A percentile compares a stretch with the other conserved stretches of the same genome.
Evolutionary conservation across 2,329 filamentous ascomycete species (phyloP).

Genomic region (Botrytis elliptica): DNA sequence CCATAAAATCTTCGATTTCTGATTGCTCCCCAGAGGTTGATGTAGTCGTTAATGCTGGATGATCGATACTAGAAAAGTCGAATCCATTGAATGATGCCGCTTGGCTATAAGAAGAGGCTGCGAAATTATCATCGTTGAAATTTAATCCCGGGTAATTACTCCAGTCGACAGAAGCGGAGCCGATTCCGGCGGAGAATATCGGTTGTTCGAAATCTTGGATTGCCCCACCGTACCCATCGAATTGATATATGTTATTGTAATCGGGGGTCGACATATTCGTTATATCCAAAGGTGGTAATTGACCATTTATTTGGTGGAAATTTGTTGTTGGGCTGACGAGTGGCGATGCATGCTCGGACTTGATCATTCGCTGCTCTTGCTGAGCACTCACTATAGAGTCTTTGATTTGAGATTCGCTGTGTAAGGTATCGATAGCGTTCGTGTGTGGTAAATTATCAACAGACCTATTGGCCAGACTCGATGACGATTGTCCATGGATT

Average conservation of each 20-base stretch:
- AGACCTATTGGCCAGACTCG: conserved; percentile 49
- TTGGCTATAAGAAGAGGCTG: conserved; percentile 55
- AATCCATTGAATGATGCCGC: conserved; percentile 53
- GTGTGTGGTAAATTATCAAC: conserved; percentile 46
- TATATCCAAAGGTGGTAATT: conserved; percentile 58
- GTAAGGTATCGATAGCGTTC: conserved; percentile 44
- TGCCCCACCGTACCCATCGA: conserved; percentile 52
- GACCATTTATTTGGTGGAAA: conserved; percentile 50
- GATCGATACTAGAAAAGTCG: conserved; percentile 56
- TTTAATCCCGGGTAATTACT: conserved; percentile 53
- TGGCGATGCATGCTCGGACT: conserved; percentile 62
- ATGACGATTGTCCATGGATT: conserved; percentile 50
- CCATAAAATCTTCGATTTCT: conserved; percentile 60
- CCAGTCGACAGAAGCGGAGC: conserved; percentile 55
- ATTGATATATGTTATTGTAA: conserved; percentile 43
- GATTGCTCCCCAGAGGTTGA: conserved; percentile 67
- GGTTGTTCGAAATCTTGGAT: conserved; percentile 50
- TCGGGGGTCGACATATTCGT: conserved; percentile 51
- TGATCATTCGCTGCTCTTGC: conserved; percentile 51
- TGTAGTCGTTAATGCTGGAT: conserved; percentile 54
- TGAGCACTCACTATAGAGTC: conserved; percentile 42
- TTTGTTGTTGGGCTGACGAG: conserved; percentile 49
- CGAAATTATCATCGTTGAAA: conserved; percentile 50
- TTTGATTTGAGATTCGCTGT: conserved; percentile 40
- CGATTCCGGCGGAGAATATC: conserved; percentile 62